A percentile compares a stretch with the other conserved stretches of the same genome.
These are phyloP conservation scores for Lyophyllum semitale DNA, from an alignment of 768 basidiomycete species.

Conservation along the genomic window DNA sequence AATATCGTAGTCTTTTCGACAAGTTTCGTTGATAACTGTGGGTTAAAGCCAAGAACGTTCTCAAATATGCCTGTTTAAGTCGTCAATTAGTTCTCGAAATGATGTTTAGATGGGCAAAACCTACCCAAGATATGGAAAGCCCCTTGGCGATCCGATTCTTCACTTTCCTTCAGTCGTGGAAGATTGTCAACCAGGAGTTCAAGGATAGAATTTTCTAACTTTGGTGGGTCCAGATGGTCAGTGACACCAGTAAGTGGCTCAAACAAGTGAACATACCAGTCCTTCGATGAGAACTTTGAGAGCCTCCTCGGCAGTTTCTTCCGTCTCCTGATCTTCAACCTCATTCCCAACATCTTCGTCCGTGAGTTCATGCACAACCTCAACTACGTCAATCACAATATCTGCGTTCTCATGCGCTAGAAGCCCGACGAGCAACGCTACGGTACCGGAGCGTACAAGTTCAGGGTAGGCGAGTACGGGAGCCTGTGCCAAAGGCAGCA, in stretches of 20 bases:
- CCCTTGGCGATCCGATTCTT: conserved; percentile 90
- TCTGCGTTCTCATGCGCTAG: conserved; percentile 96
- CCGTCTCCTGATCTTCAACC: conserved; percentile 65
- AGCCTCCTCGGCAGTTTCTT: conserved; percentile 62
- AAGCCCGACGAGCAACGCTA: conserved; percentile 75
- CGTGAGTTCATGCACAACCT: conserved; percentile 90
- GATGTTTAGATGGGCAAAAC: conserved; percentile 7
- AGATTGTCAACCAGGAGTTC: conserved; percentile 92
- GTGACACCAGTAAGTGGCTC: not conserved
- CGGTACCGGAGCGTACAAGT: conserved; percentile 73
- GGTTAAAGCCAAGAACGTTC: conserved; percentile 86
- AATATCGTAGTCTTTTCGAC: conserved; percentile 76
- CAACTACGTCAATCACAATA: conserved; percentile 94
- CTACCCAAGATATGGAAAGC: conserved; percentile 90
- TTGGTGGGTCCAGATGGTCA: conserved; percentile 1
- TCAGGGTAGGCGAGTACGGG: conserved; percentile 88
- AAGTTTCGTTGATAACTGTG: conserved; percentile 68
- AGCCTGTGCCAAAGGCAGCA: conserved; percentile 87
- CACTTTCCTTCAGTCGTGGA: conserved; percentile 81
- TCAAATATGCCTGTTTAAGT: conserved; percentile 77
- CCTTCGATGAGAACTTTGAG: conserved; percentile 75
- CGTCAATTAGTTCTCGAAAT: not conserved
- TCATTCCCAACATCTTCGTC: conserved; percentile 94
- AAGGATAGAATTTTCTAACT: conserved; percentile 83
- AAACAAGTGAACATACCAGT: conserved; percentile 54